Conservation (phyloP, 2,329 filamentous ascomycete species). For the Triangularia verruculosa region DNA sequence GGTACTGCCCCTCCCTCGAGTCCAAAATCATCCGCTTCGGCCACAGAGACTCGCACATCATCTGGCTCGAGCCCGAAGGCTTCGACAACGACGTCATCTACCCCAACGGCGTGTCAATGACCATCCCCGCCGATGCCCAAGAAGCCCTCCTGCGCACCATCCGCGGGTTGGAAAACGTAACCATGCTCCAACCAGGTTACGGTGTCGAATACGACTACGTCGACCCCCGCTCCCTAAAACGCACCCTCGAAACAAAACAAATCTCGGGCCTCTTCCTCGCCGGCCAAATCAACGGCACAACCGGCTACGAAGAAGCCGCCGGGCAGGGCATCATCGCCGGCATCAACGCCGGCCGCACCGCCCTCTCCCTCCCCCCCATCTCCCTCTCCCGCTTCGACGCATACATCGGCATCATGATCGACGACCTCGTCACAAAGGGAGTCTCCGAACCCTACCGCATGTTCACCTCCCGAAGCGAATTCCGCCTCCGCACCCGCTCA, state of each 20-base stretch:
- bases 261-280: constrained; percentile 88
- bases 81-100: constrained; percentile 89
- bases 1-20: constrained; percentile 94
- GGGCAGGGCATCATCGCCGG: constrained; percentile 90
- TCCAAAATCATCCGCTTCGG: constrained; percentile 89
- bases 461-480: constrained; percentile 96
- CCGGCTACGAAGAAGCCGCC: constrained; percentile 95
- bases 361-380: constrained; percentile 62
- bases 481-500: constrained; percentile 84
- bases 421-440: constrained; percentile 94
- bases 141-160: constrained; percentile 82
- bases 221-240: constrained; percentile 80
- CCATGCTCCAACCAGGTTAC: constrained; percentile 92
- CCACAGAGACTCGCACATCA: constrained; percentile 76
- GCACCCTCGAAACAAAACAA: constrained; percentile 91
- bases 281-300: constrained; percentile 97
- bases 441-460: constrained; percentile 97
- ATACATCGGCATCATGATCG: constrained; percentile 98
- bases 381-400: constrained; percentile 78
- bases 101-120: constrained; percentile 97
- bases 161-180: constrained; percentile 80
- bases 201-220: constrained; percentile 99
- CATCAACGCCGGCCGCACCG: constrained; percentile 85
- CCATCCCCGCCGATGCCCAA: constrained; percentile 84
- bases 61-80: constrained; percentile 97